These are phyloP conservation scores for Starmerella cellae DNA, from an alignment of 805 yeast species.

Conservation along the genomic window DNA sequence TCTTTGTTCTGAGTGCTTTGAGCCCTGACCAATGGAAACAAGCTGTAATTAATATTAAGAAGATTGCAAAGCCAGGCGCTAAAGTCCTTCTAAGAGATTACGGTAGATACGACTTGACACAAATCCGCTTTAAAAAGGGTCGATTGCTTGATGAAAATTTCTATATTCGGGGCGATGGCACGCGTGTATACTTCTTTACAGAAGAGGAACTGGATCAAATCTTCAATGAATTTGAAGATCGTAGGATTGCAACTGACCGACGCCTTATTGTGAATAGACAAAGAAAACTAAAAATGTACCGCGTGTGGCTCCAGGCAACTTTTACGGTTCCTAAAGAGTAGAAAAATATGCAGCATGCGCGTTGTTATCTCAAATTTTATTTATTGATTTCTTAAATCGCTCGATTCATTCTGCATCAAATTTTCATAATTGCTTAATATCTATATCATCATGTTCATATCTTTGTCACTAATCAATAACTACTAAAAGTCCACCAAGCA, in stretches of 20 bases:
- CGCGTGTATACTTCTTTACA: constrained; percentile 91
- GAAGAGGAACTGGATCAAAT: constrained; percentile 77
- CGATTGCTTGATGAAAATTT: constrained; percentile 82
- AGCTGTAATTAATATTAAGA: constrained; percentile 59
- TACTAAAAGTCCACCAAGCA: constrained; percentile 86
- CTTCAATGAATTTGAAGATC: constrained; percentile 54
- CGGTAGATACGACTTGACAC: constrained; percentile 92
- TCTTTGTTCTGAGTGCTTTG: constrained; percentile 85
- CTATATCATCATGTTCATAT: not conserved
- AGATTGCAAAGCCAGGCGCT: constrained; percentile 85
- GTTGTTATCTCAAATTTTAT: too few relatives aligned
- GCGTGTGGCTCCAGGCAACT: constrained; percentile 94
- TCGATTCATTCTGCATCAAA: too few relatives aligned
- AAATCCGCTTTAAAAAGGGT: constrained; percentile 79
- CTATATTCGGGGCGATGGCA: constrained; percentile 95
- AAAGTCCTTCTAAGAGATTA: constrained; percentile 80
- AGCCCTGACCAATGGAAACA: constrained; percentile 82
- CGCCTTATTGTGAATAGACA: constrained; percentile 83
- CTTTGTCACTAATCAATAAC: constrained; percentile 46
- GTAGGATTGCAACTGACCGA: constrained; percentile 76
- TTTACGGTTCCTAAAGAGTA: constrained; percentile 29
- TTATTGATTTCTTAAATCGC: too few relatives aligned
- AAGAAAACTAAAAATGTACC: constrained; percentile 84
- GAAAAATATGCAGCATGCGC: too few relatives aligned
- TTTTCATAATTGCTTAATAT: too few relatives aligned